These are phyloP conservation scores for Mimosa pudica DNA, from an alignment of 306 rosid genomes.

Conservation along the genomic window DNA sequence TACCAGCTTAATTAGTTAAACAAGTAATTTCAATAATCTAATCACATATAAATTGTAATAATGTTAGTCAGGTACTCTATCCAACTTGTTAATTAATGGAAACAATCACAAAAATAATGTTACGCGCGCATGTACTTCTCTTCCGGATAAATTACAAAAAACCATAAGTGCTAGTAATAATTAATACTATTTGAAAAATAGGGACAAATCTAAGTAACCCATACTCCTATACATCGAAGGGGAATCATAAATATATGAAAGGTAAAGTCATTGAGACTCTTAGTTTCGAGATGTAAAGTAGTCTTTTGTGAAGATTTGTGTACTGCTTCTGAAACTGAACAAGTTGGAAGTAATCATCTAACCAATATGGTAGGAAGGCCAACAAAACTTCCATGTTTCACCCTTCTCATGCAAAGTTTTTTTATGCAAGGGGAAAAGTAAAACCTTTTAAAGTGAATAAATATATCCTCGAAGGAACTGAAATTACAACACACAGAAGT, in stretches of 20 bases:
- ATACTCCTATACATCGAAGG: not conserved
- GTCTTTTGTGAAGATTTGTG: not conserved
- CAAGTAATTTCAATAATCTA: not conserved
- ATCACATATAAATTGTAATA: not conserved
- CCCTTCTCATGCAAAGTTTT: conserved; percentile 38
- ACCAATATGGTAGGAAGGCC: conserved; percentile 39
- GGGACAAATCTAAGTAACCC: conserved; percentile 6
- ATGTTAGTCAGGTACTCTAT: not conserved
- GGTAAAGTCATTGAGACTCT: not conserved
- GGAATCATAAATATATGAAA: not conserved
- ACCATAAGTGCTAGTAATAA: not conserved
- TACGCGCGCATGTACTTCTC: not conserved
- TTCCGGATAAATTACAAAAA: not conserved
- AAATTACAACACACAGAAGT: not conserved
- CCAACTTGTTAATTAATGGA: not conserved
- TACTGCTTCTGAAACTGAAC: not conserved
- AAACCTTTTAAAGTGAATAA: conserved; percentile 23
- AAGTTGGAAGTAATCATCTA: conserved; percentile 1
- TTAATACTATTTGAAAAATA: not conserved
- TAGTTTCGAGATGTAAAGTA: conserved; percentile 2
- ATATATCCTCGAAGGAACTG: conserved; percentile 11
- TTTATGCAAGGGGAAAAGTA: conserved; percentile 22
- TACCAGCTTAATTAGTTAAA: not conserved
- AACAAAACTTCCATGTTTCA: conserved; percentile 34
- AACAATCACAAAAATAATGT: not conserved